Evolutionary conservation across 106 monocot species (phyloP).

Genomic region (Phalaenopsis aphrodite): DNA sequence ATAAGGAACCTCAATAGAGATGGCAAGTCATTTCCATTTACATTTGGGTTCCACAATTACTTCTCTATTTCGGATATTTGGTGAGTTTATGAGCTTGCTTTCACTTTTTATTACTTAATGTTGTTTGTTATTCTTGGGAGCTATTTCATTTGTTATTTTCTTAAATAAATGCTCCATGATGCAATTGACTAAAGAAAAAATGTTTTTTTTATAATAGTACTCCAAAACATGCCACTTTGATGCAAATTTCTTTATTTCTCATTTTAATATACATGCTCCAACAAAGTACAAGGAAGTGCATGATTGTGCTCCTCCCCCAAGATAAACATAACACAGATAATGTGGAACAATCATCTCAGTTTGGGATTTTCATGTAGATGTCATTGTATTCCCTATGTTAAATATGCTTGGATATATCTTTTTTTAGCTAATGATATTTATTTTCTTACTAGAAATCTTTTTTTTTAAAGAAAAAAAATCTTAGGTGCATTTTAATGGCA

Average conservation of each 20-base stretch:
- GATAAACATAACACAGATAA: background rate
- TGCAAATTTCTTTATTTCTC: background rate
- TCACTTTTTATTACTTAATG: background rate
- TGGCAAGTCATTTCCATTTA: slow-evolving; percentile 76
- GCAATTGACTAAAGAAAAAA: background rate
- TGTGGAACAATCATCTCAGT: no score
- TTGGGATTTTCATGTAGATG: no score
- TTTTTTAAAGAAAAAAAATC: no score
- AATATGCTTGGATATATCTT: no score
- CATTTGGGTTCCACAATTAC: slow-evolving; percentile 78
- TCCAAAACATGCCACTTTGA: background rate
- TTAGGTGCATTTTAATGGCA: no score
- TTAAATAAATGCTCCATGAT: background rate
- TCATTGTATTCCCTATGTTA: no score
- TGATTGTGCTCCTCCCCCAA: background rate
- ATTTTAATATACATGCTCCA: background rate
- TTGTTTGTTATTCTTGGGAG: background rate
- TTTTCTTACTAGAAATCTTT: no score
- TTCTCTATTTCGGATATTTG: slow-evolving; percentile 82
- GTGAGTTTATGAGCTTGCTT: slow-evolving; percentile 18
- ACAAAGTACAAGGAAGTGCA: background rate
- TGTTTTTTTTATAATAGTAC: background rate
- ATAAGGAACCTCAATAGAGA: slow-evolving; percentile 67
- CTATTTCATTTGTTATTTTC: background rate
- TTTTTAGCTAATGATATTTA: no score